phyloP scores from a whole-genome alignment of 169 alveolate species.

The Plasmodium adleri region DNA sequence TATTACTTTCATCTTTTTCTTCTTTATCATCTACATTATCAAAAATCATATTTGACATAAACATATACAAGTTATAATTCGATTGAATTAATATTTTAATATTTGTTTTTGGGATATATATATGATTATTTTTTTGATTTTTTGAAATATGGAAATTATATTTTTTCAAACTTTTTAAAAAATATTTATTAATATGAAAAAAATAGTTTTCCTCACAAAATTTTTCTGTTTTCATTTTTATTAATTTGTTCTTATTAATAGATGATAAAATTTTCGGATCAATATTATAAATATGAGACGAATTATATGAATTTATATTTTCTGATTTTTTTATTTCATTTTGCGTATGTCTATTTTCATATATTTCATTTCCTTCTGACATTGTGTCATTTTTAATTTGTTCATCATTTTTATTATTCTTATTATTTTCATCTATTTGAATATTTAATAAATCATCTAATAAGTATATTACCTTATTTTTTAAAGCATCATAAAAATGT shows the following conservation, averaged over 20 bases:
- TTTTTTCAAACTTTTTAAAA: conserved; percentile 35
- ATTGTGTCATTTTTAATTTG: not conserved
- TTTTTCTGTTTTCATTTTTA: conserved; percentile 23
- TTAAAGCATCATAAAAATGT: conserved; percentile 17
- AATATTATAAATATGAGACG: not conserved
- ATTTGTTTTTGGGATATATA: conserved; percentile 40
- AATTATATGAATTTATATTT: no score
- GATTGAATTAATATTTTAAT: conserved; percentile 51
- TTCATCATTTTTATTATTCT: not conserved
- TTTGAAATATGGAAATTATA: conserved; percentile 46
- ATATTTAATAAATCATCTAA: not conserved
- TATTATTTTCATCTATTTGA: not conserved
- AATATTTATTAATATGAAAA: conserved; percentile 25
- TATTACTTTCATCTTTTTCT: not conserved
- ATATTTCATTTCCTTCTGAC: not conserved
- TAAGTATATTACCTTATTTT: conserved; percentile 2
- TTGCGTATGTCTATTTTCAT: not conserved
- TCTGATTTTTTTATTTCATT: not conserved
- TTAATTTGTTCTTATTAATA: conserved; percentile 32
- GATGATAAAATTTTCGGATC: not conserved
- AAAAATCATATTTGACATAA: conserved; percentile 57
- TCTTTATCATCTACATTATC: conserved; percentile 9
- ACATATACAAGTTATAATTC: conserved; percentile 48
- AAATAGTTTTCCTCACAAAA: conserved; percentile 39
- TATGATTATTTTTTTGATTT: conserved; percentile 27